Evolutionary conservation across 495 filamentous ascomycete species (phyloP), one percentile per base, ranked within the genome.

Genomic region (Peziza echinospora): DNA sequence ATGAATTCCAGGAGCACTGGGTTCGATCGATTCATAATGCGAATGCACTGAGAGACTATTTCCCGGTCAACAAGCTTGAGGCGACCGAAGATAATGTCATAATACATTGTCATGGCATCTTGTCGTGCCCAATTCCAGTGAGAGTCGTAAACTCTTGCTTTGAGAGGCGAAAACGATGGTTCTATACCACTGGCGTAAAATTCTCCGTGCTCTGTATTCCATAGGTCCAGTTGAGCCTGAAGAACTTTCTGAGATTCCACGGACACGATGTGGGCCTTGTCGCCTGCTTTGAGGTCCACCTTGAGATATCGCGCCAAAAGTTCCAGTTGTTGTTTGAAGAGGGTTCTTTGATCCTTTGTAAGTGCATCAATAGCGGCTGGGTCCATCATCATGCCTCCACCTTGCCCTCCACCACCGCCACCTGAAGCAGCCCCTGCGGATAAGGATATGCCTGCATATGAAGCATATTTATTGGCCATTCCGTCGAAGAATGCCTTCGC

Each of bases 71-170:
- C 82, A 21, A 78, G 82, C 66, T 82, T 76, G 21, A 99, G 72
- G 41, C 91, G 75, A 40, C 89, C 89, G 53, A 99, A 99, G 57
- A 99, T 94, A 55, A 99, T 92, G 59, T 99, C 91, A 63, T 84
- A 99, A 67, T 85, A 99, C 89, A 99, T 99, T 67, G 75, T 83
- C 30, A 96, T 71, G 28, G 86, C 89, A 64, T 99, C 89, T 58
- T 96, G 91, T 45, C 89, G 80, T 25, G 83, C 89, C 89, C 89
- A 99, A 62, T 99, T 99, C 89, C 89, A 99, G 0, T 84, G 89
- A 0, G 89, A 96, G 62, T 99, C 89, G 64, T 96, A 99, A 11
- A 92, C 76, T 61, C 89, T 77, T 16, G 89, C 87, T 63, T 99
- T 99, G 16, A 96, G 72, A 2, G 80, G 66, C 58, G 82, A 86